These are phyloP conservation scores for Phytophthora nicotianae DNA, from an alignment of 352 stramenopile genomes.

Conservation along the genomic window DNA sequence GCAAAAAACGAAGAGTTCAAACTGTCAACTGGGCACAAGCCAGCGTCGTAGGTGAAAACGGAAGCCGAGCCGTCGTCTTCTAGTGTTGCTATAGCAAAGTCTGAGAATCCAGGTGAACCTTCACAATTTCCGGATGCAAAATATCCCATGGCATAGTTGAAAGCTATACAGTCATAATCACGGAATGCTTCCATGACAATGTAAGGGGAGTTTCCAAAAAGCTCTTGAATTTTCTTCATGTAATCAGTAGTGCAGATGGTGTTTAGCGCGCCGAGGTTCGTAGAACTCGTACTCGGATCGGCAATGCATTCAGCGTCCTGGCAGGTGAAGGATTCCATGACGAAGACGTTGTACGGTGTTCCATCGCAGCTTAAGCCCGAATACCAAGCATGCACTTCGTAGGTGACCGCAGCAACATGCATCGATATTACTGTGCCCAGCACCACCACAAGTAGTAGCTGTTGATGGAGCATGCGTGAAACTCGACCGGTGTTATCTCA, in stretches of 20 bases:
- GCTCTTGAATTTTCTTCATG: slow-evolving; percentile 4
- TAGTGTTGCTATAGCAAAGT: slow-evolving; percentile 2
- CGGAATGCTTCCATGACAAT: slow-evolving; percentile 1
- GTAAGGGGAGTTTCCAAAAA: slow-evolving; percentile 6
- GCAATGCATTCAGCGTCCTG: background rate
- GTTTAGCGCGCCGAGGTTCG: background rate
- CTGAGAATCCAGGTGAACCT: background rate
- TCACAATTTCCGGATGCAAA: slow-evolving; percentile 17
- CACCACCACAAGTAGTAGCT: background rate
- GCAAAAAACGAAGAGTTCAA: background rate
- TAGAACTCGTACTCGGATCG: background rate
- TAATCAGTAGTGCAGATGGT: slow-evolving; percentile 11
- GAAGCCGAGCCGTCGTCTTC: slow-evolving; percentile 6
- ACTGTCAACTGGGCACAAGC: background rate
- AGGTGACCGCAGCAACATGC: background rate
- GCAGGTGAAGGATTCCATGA: slow-evolving; percentile 3
- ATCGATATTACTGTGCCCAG: background rate
- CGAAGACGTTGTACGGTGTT: slow-evolving; percentile 12
- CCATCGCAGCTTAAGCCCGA: slow-evolving; percentile 1
- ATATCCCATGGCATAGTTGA: background rate
- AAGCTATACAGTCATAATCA: slow-evolving; percentile 1
- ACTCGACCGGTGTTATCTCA: background rate
- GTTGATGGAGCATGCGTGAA: background rate
- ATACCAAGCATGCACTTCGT: slow-evolving; percentile 1
- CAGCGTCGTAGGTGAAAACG: background rate